Conservation (phyloP, 2,329 filamentous ascomycete genomes). For the Curvularia lunata region DNA sequence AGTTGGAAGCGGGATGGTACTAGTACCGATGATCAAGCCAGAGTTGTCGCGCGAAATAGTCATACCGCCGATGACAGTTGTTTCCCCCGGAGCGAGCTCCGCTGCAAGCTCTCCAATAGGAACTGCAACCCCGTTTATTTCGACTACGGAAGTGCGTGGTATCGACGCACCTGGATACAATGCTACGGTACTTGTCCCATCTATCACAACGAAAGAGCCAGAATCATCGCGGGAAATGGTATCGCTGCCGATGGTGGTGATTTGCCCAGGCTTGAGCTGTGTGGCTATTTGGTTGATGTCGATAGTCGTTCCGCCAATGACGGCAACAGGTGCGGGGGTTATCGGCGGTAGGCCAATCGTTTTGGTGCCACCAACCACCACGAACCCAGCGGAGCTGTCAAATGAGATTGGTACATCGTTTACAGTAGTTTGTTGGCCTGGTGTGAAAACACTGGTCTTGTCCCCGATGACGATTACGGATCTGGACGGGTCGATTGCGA, state of each 20-base stretch:
- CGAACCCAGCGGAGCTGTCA: not conserved
- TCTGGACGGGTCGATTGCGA: not conserved
- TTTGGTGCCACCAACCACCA: not conserved
- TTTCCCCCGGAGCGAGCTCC: not conserved
- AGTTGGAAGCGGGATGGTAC: not conserved
- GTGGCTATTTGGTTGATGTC: not conserved
- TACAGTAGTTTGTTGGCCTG: slow-evolving; percentile 5
- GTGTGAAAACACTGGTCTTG: not conserved
- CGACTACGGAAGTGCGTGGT: not conserved
- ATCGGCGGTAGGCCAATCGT: not conserved
- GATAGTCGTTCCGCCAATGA: not conserved
- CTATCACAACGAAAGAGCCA: not conserved
- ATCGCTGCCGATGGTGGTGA: not conserved
- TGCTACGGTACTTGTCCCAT: not conserved
- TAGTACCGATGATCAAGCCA: not conserved
- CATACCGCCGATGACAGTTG: not conserved
- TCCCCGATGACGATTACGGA: not conserved
- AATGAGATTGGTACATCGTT: not conserved
- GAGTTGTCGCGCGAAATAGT: not conserved
- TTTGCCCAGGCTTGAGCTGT: not conserved
- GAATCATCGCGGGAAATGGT: slow-evolving; percentile 1
- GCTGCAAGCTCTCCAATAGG: not conserved
- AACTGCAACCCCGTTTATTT: not conserved
- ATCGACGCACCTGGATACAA: not conserved
- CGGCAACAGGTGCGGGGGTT: not conserved